Evolutionary conservation across 495 filamentous ascomycete genomes (phyloP).

Genomic region (Penicillium arizonense): DNA sequence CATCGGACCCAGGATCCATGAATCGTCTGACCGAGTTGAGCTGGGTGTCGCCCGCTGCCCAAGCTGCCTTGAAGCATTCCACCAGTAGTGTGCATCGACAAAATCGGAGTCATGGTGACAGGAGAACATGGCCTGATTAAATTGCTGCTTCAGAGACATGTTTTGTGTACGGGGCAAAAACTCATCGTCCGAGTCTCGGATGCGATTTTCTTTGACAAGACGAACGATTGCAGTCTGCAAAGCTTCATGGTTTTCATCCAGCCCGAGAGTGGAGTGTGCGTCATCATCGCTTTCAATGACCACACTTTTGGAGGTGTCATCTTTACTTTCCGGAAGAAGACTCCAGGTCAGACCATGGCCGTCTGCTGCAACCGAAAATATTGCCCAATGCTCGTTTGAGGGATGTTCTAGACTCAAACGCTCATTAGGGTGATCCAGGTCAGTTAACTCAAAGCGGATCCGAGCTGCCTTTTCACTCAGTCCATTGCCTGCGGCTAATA

Average conservation of each 20-base stretch:
- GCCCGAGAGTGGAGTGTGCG: slow-evolving; percentile 59
- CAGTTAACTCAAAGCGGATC: slow-evolving; percentile 46
- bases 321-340: slow-evolving; percentile 49
- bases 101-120: slow-evolving; percentile 43
- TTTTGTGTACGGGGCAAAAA: not conserved
- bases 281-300: slow-evolving; percentile 50
- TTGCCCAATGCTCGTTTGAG: slow-evolving; percentile 45
- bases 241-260: slow-evolving; percentile 80
- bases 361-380: slow-evolving; percentile 74
- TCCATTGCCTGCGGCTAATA: slow-evolving; percentile 21
- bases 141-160: slow-evolving; percentile 36
- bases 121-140: slow-evolving; percentile 38
- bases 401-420: slow-evolving; percentile 37
- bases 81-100: slow-evolving; percentile 50
- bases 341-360: slow-evolving; percentile 66
- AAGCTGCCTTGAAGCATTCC: slow-evolving; percentile 44
- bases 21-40: slow-evolving; percentile 28
- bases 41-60: slow-evolving; percentile 22
- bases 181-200: slow-evolving; percentile 29
- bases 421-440: slow-evolving; percentile 34
- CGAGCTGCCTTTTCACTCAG: slow-evolving; percentile 36
- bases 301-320: slow-evolving; percentile 10
- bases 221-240: slow-evolving; percentile 79
- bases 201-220: slow-evolving; percentile 77
- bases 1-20: slow-evolving; percentile 46